These are phyloP conservation scores for Leptoxyphium fumago DNA, from an alignment of 2,329 filamentous ascomycete genomes.

Conservation along the genomic window DNA sequence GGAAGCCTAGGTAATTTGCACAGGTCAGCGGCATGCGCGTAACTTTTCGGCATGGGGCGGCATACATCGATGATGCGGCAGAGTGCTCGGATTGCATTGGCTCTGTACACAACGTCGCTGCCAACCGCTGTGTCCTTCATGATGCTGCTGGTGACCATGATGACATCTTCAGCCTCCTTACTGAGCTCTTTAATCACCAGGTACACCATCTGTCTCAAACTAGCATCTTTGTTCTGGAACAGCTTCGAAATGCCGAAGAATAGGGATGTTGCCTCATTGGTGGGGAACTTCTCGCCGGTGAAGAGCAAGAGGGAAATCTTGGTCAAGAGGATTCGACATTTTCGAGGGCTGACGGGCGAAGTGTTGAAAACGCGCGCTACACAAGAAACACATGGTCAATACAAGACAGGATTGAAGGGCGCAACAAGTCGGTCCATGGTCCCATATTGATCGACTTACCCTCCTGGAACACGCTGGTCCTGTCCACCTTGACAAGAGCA, in stretches of 20 bases:
- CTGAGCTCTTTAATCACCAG: slow-evolving; percentile 96
- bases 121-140: slow-evolving; percentile 94
- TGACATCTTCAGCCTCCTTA: slow-evolving; percentile 90
- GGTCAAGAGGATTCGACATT: slow-evolving; percentile 92
- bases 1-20: slow-evolving; percentile 45
- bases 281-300: slow-evolving; percentile 92
- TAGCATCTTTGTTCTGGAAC: slow-evolving; percentile 98
- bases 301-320: slow-evolving; percentile 95
- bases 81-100: slow-evolving; percentile 88
- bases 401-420: no score
- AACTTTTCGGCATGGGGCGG: slow-evolving; percentile 8
- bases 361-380: slow-evolving; percentile 93
- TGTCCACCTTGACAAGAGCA: slow-evolving; percentile 90
- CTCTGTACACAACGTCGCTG: slow-evolving; percentile 83
- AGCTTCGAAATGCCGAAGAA: slow-evolving; percentile 99
- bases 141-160: slow-evolving; percentile 98
- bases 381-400: background rate
- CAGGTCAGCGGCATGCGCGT: background rate
- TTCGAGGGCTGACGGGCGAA: slow-evolving; percentile 88
- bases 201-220: slow-evolving; percentile 96
- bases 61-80: slow-evolving; percentile 93
- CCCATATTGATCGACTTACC: slow-evolving; percentile 40
- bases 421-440: no score
- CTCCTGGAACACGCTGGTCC: slow-evolving; percentile 97
- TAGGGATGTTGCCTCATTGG: slow-evolving; percentile 90